Base-by-base conservation (phyloP, 2,329 filamentous ascomycete species). In the Alternaria gansuensis region DNA sequence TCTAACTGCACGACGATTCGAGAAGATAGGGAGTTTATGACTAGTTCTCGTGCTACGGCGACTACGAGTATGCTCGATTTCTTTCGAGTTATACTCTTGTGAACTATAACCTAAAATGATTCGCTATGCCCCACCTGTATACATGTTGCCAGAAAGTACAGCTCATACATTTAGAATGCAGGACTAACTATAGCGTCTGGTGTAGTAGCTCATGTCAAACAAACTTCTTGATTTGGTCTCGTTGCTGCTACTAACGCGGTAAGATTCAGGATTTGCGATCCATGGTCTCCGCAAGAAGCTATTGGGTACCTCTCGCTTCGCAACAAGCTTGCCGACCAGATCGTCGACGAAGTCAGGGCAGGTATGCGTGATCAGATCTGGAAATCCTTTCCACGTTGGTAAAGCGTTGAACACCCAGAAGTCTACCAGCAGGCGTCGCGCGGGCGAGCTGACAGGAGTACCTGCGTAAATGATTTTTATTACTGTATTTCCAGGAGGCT, bases 401-500 rank as follows among this genome's bases (percentile, higher is more conserved):
- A 1, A 2, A n/a, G 26, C 26, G 13, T 2, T 5, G 26, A 29
- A 52, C 14, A 29, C 39, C 11, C 28, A 46, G 2, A 50, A 21
- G 33, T 49, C 46, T n/a, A 52, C 48, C 23, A 56, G 14, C 4
- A 60, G 36, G 0, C 34, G 34, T 10, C 52, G 40, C 5, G n/a
- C 53, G 8, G 58, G 58, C 3, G 53, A 57, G 11, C 28, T 28
- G 1, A 8, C 3, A 1, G 41, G 3, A 3, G 59, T 59, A 3
- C 56, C 55, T 10, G 45, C 31, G 36, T 62, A 62, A 10, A 59
- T 52, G 21, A 50, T 50, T 26, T 46, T 29, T 31, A 54, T 33
- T 0, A 21, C 5, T 29, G 39, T 17, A 11, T 11, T 8, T 8
- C 46, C 39, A 43, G 40, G 39, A 23, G 11, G 9, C 14, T 10